Evolutionary conservation across 768 basidiomycete species (phyloP), one percentile per base, ranked within the genome.

Genomic region (Ephemerocybe angulata): DNA sequence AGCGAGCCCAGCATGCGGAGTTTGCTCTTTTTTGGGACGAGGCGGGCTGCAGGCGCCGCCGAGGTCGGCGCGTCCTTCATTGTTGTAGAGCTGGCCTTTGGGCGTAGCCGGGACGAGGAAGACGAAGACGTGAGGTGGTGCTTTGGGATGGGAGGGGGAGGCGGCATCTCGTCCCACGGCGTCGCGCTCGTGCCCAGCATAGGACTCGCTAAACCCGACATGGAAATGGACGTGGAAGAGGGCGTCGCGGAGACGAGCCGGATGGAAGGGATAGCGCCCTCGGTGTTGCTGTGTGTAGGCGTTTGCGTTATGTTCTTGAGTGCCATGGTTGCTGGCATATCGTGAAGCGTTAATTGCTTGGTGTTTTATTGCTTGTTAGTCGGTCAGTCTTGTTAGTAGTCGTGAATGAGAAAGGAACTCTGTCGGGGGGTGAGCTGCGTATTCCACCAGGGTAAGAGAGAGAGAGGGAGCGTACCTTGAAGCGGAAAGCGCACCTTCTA

Each of bases 11-110:
- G 70, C 29, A 79, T 63, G 41, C 70, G 62, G 24, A 89, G 77
- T 62, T 83, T 89, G 1, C 83, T 84, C 63, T 87, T 88, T 71
- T 87, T 90, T 15, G 86, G 88, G 10, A 88, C 84, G 55, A 90
- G 78, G 19, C 79, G 77, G 24, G 29, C 29, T 12, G 30, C n/a
- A 1, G 1, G 29, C 17, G 52, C 8, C 30, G 31, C 4, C 8
- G 53, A 28, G 24, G 38, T 63, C 65, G 7, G 38, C 35, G 24
- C 53, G 21, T 31, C 42, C 38, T 27, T 15, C 11, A 27, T 1
- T 4, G 27, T 31, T 24, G 38, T 55, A 7, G 11, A 11, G n/a
- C 41, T 51, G 17, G 2, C 7, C 40, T 56, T 56, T 22, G 52
- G 52, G 17, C 29, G 27, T 17, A 56, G 55, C 11, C 41, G 27